Base-by-base conservation (phyloP, 805 yeast species). In the Teunomyces stri region DNA sequence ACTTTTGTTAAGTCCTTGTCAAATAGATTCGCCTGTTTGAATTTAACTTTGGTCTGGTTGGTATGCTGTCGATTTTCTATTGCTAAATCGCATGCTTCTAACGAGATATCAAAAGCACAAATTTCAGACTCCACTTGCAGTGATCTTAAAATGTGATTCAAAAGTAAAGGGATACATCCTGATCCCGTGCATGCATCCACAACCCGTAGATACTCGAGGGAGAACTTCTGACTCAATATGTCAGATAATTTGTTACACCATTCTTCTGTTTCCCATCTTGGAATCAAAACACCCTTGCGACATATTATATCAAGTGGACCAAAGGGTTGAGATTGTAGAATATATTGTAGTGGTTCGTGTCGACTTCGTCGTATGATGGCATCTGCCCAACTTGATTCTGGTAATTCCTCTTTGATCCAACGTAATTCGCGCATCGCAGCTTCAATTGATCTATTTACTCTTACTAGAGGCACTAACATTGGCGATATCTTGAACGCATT, bases 211-310 rank as follows among this genome's bases (percentile, higher is more conserved):
- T 20, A 13, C 40, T 40, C 35, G 55, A 42, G 1, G 58, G 43
- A 4, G 3, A 29, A 9, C 6, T 50, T 25, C 6, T n/a, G 28
- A 7, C 15, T 16, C 3, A 33, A 13, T 25, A 42, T 12, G n/a
- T 27, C 16, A 3, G 69, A 64, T 16, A 86, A 60, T 46, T 73
- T 74, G 25, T 68, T 30, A 7, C 78, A 70, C 97, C 97, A 92
- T 58, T 89, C 96, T 62, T 92, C 98, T 0, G 99, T 92, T 61
- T 92, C 99, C 86, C 92, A 84, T 43, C 99, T 68, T 0, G 99
- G 98, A 22, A 92, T 91, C 50, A 92, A 68, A 1, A 89, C 97
- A 0, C 82, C 82, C 1, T 69, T 70, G 25, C 64, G 57, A 57
- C 96, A 88, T 21, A 57, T 47, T 3, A 92, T 75, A 10, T 78